Base-by-base conservation (phyloP, 139 green algal genomes). In the Asterochloris erici region DNA sequence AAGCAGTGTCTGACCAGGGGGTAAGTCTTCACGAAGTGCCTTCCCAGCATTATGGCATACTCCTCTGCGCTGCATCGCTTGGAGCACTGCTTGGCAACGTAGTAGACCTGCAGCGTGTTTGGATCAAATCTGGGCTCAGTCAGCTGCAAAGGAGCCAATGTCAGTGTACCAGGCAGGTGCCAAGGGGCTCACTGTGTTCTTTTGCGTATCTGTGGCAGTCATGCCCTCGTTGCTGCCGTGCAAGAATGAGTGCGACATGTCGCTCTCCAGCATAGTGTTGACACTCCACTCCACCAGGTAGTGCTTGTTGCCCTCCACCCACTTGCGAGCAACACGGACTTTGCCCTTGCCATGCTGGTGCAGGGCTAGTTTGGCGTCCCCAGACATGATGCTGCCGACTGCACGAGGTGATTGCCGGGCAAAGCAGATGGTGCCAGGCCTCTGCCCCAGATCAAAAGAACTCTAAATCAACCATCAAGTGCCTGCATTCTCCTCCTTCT, bases 191-290 rank as follows among this genome's bases (percentile, higher is more conserved):
- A 97, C 94, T 61, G 91, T 95, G 84, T 98, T 98, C 84, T 98
- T 98, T 86, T 95, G 91, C 9, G 95, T 98, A 88, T 98, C 95
- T 0, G 95, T 98, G 23, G 95, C 86, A 6, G 94, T 98, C 95
- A 98, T 97, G 74, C 91, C 94, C 0, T 75, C 85, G 79, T 98
- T 98, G 77, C 86, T 86, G 14, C 88, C 87, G 13, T 91, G 86
- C 19, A 89, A 11, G 83, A 91, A 98, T 0, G 94, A 92, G 68
- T 94, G 90, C 69, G 89, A 94, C 95, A 98, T 98, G 77, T 95
- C 90, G 11, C 74, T 90, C 73, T 96, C 91, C 19, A 98, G 86
- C 90, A 95, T 94, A 4, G 90, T 92, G 82, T 90, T 62, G 11
- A 98, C 94, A 11, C 74, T 92, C 88, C 92, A 97, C 83, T 98